Evolutionary conservation across 805 yeast species (phyloP).

Genomic region (Cyberlindnera misumaiensis): DNA sequence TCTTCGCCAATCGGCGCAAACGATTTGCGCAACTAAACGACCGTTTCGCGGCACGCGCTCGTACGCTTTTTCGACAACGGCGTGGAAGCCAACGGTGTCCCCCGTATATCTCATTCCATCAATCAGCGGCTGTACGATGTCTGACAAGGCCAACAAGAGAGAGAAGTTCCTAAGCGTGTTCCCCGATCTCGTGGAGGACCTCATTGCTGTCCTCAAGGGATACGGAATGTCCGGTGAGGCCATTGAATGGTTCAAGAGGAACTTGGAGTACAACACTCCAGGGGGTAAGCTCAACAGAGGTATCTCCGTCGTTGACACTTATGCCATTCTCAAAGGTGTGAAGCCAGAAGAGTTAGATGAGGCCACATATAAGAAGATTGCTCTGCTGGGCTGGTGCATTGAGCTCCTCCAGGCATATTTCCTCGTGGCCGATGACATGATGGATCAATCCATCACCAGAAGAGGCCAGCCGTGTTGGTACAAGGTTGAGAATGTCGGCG

Average conservation of each 20-base stretch:
- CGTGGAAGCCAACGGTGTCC: too few species aligned
- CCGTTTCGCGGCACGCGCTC: too few species aligned
- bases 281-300: conserved; percentile 98
- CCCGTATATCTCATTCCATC: too few species aligned
- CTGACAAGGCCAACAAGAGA: conserved; percentile 30
- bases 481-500: conserved; percentile 68
- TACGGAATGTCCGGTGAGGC: conserved; percentile 87
- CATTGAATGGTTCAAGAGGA: conserved; percentile 71
- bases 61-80: too few species aligned
- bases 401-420: conserved; percentile 95
- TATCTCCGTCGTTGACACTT: conserved; percentile 89
- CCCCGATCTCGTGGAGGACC: conserved; percentile 72
- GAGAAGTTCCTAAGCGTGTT: conserved; percentile 59
- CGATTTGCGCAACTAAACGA: too few species aligned
- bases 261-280: conserved; percentile 79
- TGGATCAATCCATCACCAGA: conserved; percentile 95
- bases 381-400: conserved; percentile 91
- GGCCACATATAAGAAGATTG: conserved; percentile 76
- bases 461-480: conserved; percentile 99
- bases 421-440: conserved; percentile 96
- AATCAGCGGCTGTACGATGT: conserved; percentile 8
- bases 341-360: conserved; percentile 49
- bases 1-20: neutral
- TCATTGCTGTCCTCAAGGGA: conserved; percentile 48
- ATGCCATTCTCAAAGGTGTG: conserved; percentile 66